These are phyloP conservation scores for Pseudopyricularia cyperi DNA, from an alignment of 2,329 filamentous ascomycete species.

Conservation along the genomic window DNA sequence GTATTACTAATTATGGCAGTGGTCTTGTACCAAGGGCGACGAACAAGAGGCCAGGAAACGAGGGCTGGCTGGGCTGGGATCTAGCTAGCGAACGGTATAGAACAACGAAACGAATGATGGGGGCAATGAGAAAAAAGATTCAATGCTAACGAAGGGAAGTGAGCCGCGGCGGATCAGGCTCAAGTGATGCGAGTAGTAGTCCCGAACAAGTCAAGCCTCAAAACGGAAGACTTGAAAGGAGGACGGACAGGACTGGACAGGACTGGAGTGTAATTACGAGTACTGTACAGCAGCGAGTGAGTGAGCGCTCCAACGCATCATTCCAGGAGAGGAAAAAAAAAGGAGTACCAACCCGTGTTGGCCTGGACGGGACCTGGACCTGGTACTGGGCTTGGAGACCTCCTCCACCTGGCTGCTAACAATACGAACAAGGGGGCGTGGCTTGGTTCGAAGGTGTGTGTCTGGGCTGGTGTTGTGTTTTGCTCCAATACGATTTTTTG, in stretches of 20 bases:
- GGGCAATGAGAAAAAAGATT: background rate
- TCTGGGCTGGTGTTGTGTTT: too few relatives aligned
- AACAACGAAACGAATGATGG: background rate
- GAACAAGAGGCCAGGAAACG: background rate
- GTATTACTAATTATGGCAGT: background rate
- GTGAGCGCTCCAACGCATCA: too few relatives aligned
- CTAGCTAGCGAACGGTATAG: background rate
- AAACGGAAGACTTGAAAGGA: background rate
- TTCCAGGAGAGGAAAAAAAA: background rate
- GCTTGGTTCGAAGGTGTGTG: too few relatives aligned
- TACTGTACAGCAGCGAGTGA: background rate
- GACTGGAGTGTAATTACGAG: background rate
- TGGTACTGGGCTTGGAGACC: too few relatives aligned
- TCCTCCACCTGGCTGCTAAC: too few relatives aligned
- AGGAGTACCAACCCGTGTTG: background rate
- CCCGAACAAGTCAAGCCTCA: background rate
- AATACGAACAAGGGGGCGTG: background rate
- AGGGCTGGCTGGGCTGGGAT: background rate
- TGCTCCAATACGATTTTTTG: background rate
- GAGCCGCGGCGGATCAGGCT: background rate
- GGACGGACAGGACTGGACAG: background rate
- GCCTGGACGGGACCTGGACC: background rate
- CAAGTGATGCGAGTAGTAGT: background rate
- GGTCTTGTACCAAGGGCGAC: background rate
- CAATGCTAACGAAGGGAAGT: background rate